These are phyloP conservation scores for Arachis hypogaea DNA, from an alignment of 306 rosid genomes.

Conservation along the genomic window DNA sequence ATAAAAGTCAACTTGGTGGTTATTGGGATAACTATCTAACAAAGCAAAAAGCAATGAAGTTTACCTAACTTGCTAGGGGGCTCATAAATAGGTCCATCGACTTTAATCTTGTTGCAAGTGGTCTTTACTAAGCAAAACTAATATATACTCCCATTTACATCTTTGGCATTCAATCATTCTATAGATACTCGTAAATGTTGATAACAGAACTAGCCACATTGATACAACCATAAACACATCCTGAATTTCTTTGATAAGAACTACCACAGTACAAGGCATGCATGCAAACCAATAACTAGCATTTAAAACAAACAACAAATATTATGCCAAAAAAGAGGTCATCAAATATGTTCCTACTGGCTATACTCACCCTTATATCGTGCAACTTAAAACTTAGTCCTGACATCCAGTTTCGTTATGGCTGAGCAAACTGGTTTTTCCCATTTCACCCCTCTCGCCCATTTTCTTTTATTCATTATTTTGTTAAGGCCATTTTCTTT, in stretches of 20 bases:
- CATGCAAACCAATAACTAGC: not conserved
- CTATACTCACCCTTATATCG: not conserved
- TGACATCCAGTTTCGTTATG: not conserved
- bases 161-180: constrained; percentile 29
- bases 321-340: not conserved
- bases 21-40: constrained; percentile 30
- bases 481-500: too few species aligned
- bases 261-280: not conserved
- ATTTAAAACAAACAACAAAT: not conserved
- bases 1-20: constrained; percentile 35
- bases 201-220: constrained; percentile 25
- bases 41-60: constrained; percentile 32
- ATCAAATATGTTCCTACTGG: not conserved
- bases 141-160: constrained; percentile 4
- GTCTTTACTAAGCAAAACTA: constrained; percentile 16
- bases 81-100: constrained; percentile 38
- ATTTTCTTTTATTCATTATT: not conserved
- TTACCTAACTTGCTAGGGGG: constrained; percentile 29
- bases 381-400: not conserved
- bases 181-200: constrained; percentile 12
- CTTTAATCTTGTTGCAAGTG: constrained; percentile 28
- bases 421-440: not conserved
- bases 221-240: too few species aligned
- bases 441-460: not conserved
- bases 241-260: not conserved